Percentiles rank a stretch among this genome's conserved stretches.
phyloP scores from a whole-genome alignment of 345 rosid genomes.

The Eucalyptus pauciflora region DNA sequence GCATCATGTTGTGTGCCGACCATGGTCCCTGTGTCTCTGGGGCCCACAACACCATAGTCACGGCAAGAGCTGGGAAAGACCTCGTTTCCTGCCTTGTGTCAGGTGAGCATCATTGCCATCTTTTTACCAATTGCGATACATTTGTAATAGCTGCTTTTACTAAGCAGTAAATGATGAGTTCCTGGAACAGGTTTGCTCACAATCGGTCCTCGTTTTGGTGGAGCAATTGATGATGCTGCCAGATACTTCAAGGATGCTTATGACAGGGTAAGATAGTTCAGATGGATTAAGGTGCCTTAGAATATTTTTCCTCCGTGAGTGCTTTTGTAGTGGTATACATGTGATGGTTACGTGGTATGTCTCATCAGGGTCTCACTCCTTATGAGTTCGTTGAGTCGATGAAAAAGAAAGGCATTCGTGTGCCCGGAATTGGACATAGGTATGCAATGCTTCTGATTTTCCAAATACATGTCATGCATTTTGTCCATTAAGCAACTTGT shows the following conservation, averaged over 20 bases:
- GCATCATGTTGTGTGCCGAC: conserved; percentile 96
- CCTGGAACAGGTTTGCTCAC: conserved; percentile 73
- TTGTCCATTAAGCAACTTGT: not conserved
- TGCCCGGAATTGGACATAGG: conserved; percentile 99
- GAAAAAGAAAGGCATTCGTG: conserved; percentile 99
- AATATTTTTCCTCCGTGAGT: not conserved
- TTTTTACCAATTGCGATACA: not conserved
- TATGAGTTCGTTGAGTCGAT: conserved; percentile 88
- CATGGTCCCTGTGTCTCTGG: conserved; percentile 98
- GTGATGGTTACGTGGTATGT: not conserved
- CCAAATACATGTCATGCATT: not conserved
- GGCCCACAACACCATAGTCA: conserved; percentile 93
- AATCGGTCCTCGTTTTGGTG: conserved; percentile 97
- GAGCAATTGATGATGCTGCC: conserved; percentile 97
- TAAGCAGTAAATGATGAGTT: not conserved
- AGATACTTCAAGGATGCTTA: conserved; percentile 97
- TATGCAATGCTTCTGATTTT: not conserved
- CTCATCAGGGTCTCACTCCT: conserved; percentile 64
- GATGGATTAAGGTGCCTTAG: not conserved
- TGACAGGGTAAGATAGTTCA: conserved; percentile 45
- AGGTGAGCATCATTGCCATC: conserved; percentile 16
- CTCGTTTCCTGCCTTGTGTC: conserved; percentile 96
- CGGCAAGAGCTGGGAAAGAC: conserved; percentile 99
- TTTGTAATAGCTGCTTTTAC: not conserved
- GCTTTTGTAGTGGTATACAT: not conserved